These are phyloP conservation scores for Plectranthus barbatus DNA, from an alignment of 257 asterid species.

Conservation along the genomic window DNA sequence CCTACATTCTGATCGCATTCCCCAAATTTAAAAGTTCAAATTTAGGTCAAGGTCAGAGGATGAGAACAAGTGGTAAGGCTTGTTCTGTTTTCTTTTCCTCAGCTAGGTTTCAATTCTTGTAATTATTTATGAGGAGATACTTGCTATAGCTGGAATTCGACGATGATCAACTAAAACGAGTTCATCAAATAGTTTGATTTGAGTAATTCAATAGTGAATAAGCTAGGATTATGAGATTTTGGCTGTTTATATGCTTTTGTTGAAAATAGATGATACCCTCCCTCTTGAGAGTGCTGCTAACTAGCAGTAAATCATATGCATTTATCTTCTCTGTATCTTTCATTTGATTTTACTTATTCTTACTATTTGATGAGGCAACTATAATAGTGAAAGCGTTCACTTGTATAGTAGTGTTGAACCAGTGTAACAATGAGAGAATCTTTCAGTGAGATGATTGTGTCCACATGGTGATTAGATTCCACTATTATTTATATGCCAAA, in stretches of 20 bases:
- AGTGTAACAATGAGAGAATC: neutral
- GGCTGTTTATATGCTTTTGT: neutral
- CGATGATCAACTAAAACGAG: neutral
- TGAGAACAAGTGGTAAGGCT: neutral
- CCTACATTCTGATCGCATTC: neutral
- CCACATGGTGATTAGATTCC: neutral
- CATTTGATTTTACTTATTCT: neutral
- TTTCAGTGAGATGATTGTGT: neutral
- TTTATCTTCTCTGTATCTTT: neutral
- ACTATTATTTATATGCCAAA: neutral
- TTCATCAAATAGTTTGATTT: neutral
- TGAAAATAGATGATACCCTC: neutral
- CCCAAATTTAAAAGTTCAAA: too few species aligned
- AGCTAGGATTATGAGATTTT: neutral
- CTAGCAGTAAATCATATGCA: neutral
- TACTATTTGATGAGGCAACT: too few species aligned
- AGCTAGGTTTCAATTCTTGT: neutral
- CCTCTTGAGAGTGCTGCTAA: neutral
- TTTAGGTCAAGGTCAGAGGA: neutral
- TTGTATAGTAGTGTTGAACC: neutral
- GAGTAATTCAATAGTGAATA: neutral
- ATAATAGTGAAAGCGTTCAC: too few species aligned
- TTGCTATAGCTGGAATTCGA: neutral
- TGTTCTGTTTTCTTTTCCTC: neutral
- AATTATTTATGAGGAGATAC: neutral